These are phyloP conservation scores for Fraxinus americana DNA, from an alignment of 257 asterid genomes.

Conservation along the genomic window DNA sequence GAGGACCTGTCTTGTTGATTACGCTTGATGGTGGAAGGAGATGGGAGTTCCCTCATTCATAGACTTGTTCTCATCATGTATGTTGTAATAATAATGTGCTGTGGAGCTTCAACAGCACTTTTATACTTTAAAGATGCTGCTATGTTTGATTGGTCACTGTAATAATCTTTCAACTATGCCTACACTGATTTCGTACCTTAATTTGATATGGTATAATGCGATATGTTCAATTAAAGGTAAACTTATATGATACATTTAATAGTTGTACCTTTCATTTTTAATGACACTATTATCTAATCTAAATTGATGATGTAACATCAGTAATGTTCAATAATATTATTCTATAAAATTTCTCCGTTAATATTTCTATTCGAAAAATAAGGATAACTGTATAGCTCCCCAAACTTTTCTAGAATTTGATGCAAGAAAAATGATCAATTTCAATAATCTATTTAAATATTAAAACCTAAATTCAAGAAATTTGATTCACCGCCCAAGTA, in stretches of 20 bases:
- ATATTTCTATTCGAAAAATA: background rate
- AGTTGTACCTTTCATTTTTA: no score
- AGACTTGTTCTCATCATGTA: background rate
- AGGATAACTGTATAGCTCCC: constrained; percentile 47
- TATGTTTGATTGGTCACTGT: background rate
- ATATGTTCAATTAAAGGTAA: no score
- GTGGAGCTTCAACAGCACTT: background rate
- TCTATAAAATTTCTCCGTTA: no score
- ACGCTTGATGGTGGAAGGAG: background rate
- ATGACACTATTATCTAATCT: no score
- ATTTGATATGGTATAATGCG: no score
- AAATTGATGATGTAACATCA: no score
- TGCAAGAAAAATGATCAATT: constrained; percentile 37
- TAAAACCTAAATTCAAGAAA: no score
- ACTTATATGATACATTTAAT: no score
- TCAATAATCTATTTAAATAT: no score
- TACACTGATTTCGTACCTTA: no score
- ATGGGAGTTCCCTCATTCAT: background rate
- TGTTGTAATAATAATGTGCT: background rate
- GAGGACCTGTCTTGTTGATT: background rate
- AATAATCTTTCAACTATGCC: background rate
- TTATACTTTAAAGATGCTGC: background rate
- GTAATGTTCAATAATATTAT: no score
- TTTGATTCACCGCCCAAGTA: background rate
- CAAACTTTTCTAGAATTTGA: constrained; percentile 75